Percentiles rank a stretch among this genome's conserved stretches.
Evolutionary conservation across 1,284 basidiomycete genomes (phyloP).

Genomic region (Ganoderma resinaceum): DNA sequence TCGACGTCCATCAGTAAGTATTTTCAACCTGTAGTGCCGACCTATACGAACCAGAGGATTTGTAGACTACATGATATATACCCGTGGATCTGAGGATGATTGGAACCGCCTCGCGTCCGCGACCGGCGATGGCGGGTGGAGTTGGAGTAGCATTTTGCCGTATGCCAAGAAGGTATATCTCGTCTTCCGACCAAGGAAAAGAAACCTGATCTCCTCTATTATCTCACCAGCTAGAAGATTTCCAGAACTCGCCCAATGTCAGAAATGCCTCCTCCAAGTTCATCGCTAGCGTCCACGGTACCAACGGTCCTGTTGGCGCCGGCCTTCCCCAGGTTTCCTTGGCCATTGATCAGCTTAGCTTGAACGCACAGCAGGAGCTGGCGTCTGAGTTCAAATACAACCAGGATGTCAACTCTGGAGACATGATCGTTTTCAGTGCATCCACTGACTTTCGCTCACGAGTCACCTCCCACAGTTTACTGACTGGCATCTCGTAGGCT

Average conservation of each 20-base stretch:
- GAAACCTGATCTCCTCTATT: not conserved
- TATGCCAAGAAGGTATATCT: constrained; percentile 34
- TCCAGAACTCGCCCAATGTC: constrained; percentile 14
- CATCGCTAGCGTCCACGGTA: constrained; percentile 22
- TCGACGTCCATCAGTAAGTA: constrained; percentile 36
- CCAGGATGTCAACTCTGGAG: constrained; percentile 46
- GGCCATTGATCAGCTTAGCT: constrained; percentile 39
- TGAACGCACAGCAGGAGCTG: constrained; percentile 41
- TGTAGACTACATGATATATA: constrained; percentile 50
- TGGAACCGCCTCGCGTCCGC: constrained; percentile 40
- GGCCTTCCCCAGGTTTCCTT: constrained; percentile 43
- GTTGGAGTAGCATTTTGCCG: constrained; percentile 36
- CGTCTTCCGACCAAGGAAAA: not conserved
- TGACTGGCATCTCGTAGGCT: constrained; percentile 1
- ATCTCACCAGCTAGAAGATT: not conserved
- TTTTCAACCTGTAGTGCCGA: not conserved
- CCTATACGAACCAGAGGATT: not conserved
- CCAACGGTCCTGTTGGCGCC: constrained; percentile 39
- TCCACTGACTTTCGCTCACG: constrained; percentile 12
- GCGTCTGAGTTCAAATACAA: constrained; percentile 46
- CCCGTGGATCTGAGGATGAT: constrained; percentile 46
- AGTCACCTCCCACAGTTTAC: not conserved
- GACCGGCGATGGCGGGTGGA: constrained; percentile 41
- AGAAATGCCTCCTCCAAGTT: constrained; percentile 20
- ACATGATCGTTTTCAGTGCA: constrained; percentile 47